These are phyloP conservation scores for Mallotus repandus DNA, from an alignment of 441 rosid species.

Conservation along the genomic window DNA sequence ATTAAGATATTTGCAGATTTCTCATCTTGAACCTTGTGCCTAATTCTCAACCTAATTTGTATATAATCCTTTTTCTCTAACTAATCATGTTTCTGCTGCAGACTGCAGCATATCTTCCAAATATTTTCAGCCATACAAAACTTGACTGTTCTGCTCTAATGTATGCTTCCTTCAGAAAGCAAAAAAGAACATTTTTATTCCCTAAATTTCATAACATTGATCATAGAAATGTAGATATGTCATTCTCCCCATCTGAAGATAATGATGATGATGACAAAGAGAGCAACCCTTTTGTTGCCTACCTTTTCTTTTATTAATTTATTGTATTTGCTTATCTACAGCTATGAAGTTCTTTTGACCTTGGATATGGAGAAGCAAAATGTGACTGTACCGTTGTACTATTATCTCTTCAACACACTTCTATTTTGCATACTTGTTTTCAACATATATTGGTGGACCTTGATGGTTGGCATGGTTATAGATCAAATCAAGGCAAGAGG, in stretches of 20 bases:
- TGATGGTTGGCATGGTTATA: constrained; percentile 79
- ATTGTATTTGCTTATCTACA: constrained; percentile 28
- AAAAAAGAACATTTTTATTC: no score
- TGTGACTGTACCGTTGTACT: constrained; percentile 62
- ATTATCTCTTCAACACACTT: constrained; percentile 81
- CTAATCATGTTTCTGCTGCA: background rate
- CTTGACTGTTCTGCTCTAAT: background rate
- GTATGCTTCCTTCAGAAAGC: background rate
- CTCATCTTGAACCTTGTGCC: background rate
- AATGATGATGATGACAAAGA: background rate
- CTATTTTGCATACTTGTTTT: constrained; percentile 72
- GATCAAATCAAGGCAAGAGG: constrained; percentile 79
- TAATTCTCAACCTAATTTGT: background rate
- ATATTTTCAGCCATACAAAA: no score
- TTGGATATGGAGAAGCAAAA: constrained; percentile 59
- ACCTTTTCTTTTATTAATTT: background rate
- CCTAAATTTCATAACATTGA: no score
- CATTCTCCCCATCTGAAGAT: background rate
- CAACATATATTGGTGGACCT: constrained; percentile 89
- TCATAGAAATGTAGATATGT: background rate
- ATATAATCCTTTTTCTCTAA: background rate
- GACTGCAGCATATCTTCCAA: no score
- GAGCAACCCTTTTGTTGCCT: background rate
- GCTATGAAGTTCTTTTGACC: constrained; percentile 69
- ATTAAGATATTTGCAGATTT: background rate